A percentile compares a stretch with the other conserved stretches of the same genome.
Conservation (phyloP, 2,329 filamentous ascomycete species). For the Cercospora sojina region DNA sequence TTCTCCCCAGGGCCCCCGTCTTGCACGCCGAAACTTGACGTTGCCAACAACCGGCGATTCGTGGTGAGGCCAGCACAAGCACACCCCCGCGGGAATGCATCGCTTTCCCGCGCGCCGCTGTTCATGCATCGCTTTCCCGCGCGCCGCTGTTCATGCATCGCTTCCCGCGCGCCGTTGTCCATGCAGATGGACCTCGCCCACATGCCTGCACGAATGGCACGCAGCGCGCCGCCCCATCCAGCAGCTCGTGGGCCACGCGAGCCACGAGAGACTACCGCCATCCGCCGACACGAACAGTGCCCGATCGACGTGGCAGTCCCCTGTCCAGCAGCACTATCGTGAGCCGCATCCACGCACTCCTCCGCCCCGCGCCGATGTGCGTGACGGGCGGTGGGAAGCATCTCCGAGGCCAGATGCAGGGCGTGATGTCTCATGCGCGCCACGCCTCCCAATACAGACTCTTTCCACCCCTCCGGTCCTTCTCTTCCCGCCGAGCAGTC, state of each 20-base stretch:
- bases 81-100: background rate
- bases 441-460: background rate
- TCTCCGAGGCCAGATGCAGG: background rate
- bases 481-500: constrained; percentile 6
- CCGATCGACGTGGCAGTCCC: background rate
- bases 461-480: no score
- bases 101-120: background rate
- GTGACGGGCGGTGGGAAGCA: background rate
- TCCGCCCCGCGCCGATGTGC: background rate
- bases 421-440: background rate
- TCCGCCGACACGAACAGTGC: no score
- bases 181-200: background rate
- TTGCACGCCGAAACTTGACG: background rate
- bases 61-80: background rate
- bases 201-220: no score
- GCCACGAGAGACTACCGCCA: no score
- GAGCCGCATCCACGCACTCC: background rate
- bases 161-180: constrained; percentile 3
- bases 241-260: no score
- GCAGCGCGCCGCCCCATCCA: no score
- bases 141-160: background rate
- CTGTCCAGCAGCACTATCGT: background rate
- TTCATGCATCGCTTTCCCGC: background rate
- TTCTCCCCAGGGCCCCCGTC: background rate
- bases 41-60: background rate